Evolutionary conservation across 1,139 yeast genomes (phyloP), one percentile per base, ranked within the genome.

Genomic region (Candida neerlandica): DNA sequence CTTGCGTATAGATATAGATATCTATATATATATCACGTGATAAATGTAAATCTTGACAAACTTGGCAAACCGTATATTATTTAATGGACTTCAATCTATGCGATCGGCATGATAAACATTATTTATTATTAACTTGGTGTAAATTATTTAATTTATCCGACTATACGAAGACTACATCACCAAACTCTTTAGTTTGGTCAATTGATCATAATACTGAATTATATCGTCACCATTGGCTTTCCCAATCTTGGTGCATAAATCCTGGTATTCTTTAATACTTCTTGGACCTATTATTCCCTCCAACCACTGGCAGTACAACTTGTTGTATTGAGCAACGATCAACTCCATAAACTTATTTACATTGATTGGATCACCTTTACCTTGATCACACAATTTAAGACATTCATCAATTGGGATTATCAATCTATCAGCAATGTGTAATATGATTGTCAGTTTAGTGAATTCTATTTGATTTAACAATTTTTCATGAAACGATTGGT

Each of bases 391-490:
- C n/a, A 53, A 27, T 18, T 43, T 43, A 4, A 55, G 37, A 43
- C 55, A 53, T 40, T 55, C 49, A 26, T 52, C 52, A n/a, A 55
- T 53, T 5, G 58, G 58, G 11, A 44, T 37, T 12, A 55, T 47
- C 27, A 55, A 49, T 21, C 45, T 43, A 19, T 51, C 50, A 3
- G 43, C 45, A 29, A 55, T 49, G 27, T 51, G 57, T 18, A 43
- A 11, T 4, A 49, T 47, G n/a, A 54, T 44, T 7, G 54, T 48
- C 16, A 48, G 41, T 29, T 47, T 54, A 4, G 55, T 50, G 34
- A 52, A 53, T 18, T 52, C 54, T 5, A 49, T 47, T 44, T 52
- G 57, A 38, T 44, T 30, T 5, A 41, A 29, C 10, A 55, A 30
- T 19, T 55, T 54, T 12, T 47, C 48, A 40, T 50, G 46, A 30